Evolutionary conservation across 2,329 filamentous ascomycete species (phyloP).

Genomic region (Diaporthe vaccinii): DNA sequence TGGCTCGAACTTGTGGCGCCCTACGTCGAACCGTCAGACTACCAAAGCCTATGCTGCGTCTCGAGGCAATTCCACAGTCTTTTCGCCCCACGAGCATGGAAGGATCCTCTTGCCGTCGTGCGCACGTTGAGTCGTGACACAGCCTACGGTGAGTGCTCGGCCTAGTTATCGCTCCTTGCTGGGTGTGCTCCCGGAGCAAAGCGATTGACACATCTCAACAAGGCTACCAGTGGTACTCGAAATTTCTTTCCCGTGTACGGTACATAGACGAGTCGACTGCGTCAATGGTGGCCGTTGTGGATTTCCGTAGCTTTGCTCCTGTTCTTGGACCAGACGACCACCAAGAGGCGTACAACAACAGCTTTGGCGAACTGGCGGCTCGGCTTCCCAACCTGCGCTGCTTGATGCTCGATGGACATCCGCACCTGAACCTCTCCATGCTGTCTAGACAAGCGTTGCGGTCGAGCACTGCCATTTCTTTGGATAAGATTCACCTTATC

Average conservation of each 20-base stretch:
- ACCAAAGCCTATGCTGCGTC: slow-evolving; percentile 63
- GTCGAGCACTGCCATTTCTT: slow-evolving; percentile 41
- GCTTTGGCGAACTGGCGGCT: slow-evolving; percentile 54
- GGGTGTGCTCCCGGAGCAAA: background rate
- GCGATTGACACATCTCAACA: slow-evolving; percentile 41
- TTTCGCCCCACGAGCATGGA: slow-evolving; percentile 68
- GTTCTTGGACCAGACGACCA: background rate
- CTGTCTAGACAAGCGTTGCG: slow-evolving; percentile 44
- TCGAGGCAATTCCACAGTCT: slow-evolving; percentile 59
- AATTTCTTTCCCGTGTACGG: slow-evolving; percentile 59
- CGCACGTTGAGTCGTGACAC: slow-evolving; percentile 57
- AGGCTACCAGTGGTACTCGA: slow-evolving; percentile 65
- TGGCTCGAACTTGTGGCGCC: slow-evolving; percentile 64
- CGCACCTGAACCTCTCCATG: slow-evolving; percentile 58
- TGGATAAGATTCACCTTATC: slow-evolving; percentile 54
- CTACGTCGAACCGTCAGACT: slow-evolving; percentile 57
- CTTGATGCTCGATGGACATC: slow-evolving; percentile 63
- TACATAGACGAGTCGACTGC: slow-evolving; percentile 54
- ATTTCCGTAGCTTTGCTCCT: slow-evolving; percentile 54
- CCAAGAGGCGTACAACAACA: slow-evolving; percentile 43
- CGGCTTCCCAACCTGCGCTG: slow-evolving; percentile 60
- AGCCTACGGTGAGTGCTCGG: slow-evolving; percentile 57
- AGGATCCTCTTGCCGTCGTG: slow-evolving; percentile 59
- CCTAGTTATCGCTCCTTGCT: background rate
- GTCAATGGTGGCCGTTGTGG: slow-evolving; percentile 60